Evolutionary conservation across 208 protist species (phyloP).

Genomic region (Leishmania tropica): DNA sequence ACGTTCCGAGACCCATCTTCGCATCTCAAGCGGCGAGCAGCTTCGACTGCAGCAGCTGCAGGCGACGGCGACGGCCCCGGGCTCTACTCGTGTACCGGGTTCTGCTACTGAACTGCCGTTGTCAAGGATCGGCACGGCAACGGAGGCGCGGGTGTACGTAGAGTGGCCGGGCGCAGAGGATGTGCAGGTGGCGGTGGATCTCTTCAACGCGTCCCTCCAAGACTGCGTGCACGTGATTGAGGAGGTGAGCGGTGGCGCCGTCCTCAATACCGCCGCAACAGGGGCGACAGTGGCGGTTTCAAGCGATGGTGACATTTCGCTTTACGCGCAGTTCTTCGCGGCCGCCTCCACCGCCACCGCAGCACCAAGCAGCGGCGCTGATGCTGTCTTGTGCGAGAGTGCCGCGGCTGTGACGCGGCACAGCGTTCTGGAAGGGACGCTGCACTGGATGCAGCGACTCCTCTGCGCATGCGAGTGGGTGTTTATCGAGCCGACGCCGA

Average conservation of each 20-base stretch:
- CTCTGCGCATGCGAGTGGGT: constrained; percentile 30
- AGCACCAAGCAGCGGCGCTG: background rate
- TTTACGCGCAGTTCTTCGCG: background rate
- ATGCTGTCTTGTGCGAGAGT: constrained; percentile 20
- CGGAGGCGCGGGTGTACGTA: constrained; percentile 14
- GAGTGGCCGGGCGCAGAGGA: constrained; percentile 16
- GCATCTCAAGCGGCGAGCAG: background rate
- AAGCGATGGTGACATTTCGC: background rate
- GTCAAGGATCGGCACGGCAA: constrained; percentile 6
- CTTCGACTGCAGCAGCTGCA: background rate
- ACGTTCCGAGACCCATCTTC: background rate
- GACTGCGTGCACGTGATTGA: constrained; percentile 12
- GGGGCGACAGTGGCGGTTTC: constrained; percentile 1
- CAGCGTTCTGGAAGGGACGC: constrained; percentile 43
- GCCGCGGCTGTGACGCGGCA: constrained; percentile 38
- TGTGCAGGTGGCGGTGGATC: constrained; percentile 13
- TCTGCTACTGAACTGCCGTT: background rate
- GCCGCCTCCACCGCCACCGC: background rate
- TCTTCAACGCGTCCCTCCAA: constrained; percentile 19
- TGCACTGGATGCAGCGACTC: constrained; percentile 40
- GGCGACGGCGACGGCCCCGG: background rate
- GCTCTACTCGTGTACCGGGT: background rate
- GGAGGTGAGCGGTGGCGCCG: background rate
- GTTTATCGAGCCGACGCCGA: constrained; percentile 17
- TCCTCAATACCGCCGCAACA: background rate